Evolutionary conservation across 23 red algal species (phyloP).

Genomic region (Gracilaria domingensis): DNA sequence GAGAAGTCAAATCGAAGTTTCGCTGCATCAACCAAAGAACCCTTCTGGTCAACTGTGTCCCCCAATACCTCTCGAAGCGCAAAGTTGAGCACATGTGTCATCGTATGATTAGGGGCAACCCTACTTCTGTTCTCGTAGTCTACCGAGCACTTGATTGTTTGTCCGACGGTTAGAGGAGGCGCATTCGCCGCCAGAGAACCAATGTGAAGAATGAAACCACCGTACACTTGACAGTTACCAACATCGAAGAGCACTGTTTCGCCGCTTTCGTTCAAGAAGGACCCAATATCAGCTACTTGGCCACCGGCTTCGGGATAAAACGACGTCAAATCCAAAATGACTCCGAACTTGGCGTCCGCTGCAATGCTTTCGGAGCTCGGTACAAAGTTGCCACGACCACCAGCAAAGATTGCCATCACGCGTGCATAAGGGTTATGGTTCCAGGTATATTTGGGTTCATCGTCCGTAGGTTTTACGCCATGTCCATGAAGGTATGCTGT

Average conservation of each 20-base stretch:
- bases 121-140: constrained; percentile 85
- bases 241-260: constrained; percentile 78
- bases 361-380: constrained; percentile 26
- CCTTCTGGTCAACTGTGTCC: constrained; percentile 86
- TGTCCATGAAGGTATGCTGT: constrained; percentile 53
- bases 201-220: constrained; percentile 92
- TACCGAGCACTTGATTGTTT: constrained; percentile 68
- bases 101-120: constrained; percentile 98
- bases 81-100: constrained; percentile 97
- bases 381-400: constrained; percentile 61
- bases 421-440: constrained; percentile 51
- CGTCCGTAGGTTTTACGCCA: constrained; percentile 68
- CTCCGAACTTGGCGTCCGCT: constrained; percentile 48
- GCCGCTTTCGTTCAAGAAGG: constrained; percentile 28
- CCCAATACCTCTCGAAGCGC: constrained; percentile 92
- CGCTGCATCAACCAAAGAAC: constrained; percentile 89
- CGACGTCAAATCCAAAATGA: constrained; percentile 84
- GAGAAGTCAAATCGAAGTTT: constrained; percentile 99
- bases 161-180: constrained; percentile 60
- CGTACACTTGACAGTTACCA: constrained; percentile 76
- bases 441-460: constrained; percentile 87
- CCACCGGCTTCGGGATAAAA: constrained; percentile 98
- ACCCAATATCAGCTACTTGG: constrained; percentile 95
- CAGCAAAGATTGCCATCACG: constrained; percentile 88
- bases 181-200: constrained; percentile 61